Conservation (phyloP, 2,329 filamentous ascomycete genomes). For the Phyllosticta citribraziliensis region DNA sequence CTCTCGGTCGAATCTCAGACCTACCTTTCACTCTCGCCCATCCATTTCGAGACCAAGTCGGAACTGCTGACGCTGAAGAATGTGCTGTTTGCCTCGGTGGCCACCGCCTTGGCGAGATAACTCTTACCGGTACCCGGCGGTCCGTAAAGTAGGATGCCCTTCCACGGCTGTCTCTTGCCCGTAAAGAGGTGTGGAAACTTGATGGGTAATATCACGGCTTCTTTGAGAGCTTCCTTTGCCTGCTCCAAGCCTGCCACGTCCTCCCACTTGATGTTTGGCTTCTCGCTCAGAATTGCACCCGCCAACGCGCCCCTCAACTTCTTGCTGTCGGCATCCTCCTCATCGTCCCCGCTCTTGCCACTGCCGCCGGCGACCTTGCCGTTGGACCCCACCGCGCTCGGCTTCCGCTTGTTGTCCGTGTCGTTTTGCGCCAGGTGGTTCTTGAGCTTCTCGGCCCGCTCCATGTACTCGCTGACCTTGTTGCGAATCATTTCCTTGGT, state of each 20-base stretch:
- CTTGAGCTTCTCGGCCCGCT: constrained; percentile 96
- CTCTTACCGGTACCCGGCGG: constrained; percentile 96
- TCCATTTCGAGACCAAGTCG: constrained; percentile 98
- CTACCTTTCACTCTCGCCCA: constrained; percentile 97
- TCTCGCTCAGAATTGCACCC: constrained; percentile 87
- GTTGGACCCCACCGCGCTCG: constrained; percentile 62
- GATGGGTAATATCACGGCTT: constrained; percentile 94
- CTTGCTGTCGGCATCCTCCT: constrained; percentile 84
- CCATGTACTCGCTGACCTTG: constrained; percentile 96
- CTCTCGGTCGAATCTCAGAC: constrained; percentile 15
- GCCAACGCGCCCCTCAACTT: constrained; percentile 85
- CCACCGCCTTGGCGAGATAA: constrained; percentile 93
- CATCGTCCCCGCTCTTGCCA: constrained; percentile 54
- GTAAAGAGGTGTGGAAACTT: constrained; percentile 96
- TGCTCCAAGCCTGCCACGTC: constrained; percentile 90
- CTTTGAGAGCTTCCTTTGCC: constrained; percentile 94
- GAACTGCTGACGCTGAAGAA: constrained; percentile 98
- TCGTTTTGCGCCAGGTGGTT: constrained; percentile 72
- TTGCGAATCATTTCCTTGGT: constrained; percentile 95
- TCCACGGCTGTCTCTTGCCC: constrained; percentile 95
- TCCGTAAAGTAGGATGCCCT: constrained; percentile 91
- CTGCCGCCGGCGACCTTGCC: constrained; percentile 55
- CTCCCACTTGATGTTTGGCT: constrained; percentile 96
- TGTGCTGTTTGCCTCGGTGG: constrained; percentile 96
- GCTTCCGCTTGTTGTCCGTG: constrained; percentile 55